Evolutionary conservation across 2,329 filamentous ascomycete genomes (phyloP).

Genomic region (Alternaria longipes): DNA sequence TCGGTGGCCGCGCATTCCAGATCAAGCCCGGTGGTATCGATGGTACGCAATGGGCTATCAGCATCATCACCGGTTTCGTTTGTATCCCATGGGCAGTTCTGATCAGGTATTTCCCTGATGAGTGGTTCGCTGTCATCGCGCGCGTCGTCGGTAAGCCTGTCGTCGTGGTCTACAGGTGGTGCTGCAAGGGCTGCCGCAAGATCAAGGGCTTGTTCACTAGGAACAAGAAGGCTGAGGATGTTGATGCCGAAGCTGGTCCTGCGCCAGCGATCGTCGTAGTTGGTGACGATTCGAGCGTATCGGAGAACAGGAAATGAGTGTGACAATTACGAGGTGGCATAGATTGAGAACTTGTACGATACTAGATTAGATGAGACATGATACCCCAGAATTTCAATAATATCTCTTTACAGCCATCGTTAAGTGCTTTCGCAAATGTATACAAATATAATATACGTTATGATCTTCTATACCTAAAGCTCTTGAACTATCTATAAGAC

Average conservation of each 20-base stretch:
- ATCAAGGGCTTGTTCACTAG: slow-evolving; percentile 27
- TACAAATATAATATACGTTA: no score
- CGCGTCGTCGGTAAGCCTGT: slow-evolving; percentile 33
- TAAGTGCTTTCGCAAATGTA: no score
- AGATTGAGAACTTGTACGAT: not conserved
- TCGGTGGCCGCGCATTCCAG: slow-evolving; percentile 65
- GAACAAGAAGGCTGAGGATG: slow-evolving; percentile 23
- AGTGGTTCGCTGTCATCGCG: slow-evolving; percentile 38
- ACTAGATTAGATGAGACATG: not conserved
- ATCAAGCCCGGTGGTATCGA: slow-evolving; percentile 59
- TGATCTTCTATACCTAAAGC: no score
- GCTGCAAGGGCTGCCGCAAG: slow-evolving; percentile 17
- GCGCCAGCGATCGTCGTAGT: slow-evolving; percentile 32
- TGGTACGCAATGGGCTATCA: slow-evolving; percentile 69
- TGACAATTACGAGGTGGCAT: no score
- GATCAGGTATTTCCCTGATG: slow-evolving; percentile 63
- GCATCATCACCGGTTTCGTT: slow-evolving; percentile 59
- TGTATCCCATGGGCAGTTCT: slow-evolving; percentile 63
- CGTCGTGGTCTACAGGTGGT: slow-evolving; percentile 31
- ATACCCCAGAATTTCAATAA: not conserved
- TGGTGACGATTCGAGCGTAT: slow-evolving; percentile 11
- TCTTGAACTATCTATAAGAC: accelerated
- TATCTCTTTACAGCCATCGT: no score
- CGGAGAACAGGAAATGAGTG: slow-evolving; percentile 10
- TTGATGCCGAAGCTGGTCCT: slow-evolving; percentile 25